A percentile compares a stretch with the other conserved stretches of the same genome.
phyloP scores from a whole-genome alignment of 2,329 filamentous ascomycete species.

The Pseudogymnoascus verrucosus region DNA sequence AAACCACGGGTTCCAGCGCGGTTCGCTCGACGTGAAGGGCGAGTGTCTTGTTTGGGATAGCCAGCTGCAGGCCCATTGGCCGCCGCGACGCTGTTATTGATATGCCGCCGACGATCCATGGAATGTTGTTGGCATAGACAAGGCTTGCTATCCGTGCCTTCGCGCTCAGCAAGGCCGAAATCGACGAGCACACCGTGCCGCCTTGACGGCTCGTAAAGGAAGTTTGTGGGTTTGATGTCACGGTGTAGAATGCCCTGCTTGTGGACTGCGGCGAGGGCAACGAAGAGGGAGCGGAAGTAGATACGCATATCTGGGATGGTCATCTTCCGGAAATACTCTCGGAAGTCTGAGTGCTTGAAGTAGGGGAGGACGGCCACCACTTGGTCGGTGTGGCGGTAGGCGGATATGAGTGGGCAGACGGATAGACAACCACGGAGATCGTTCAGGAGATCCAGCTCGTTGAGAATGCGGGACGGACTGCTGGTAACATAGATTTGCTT shows the following conservation, averaged over 20 bases:
- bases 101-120: slow-evolving; percentile 51
- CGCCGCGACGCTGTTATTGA: slow-evolving; percentile 52
- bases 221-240: slow-evolving; percentile 97
- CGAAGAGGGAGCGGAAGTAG: slow-evolving; percentile 84
- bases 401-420: slow-evolving; percentile 92
- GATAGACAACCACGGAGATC: slow-evolving; percentile 75
- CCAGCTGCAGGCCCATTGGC: slow-evolving; percentile 48
- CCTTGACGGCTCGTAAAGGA: slow-evolving; percentile 77
- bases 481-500: slow-evolving; percentile 99
- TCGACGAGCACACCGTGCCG: slow-evolving; percentile 91
- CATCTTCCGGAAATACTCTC: slow-evolving; percentile 89
- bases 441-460: slow-evolving; percentile 88
- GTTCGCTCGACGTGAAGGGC: slow-evolving; percentile 84
- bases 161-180: slow-evolving; percentile 88
- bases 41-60: slow-evolving; percentile 83
- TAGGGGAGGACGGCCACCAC: slow-evolving; percentile 92
- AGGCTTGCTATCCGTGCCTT: slow-evolving; percentile 67
- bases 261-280: slow-evolving; percentile 76
- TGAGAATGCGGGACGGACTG: slow-evolving; percentile 85
- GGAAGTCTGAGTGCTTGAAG: slow-evolving; percentile 91
- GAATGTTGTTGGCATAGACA: slow-evolving; percentile 70
- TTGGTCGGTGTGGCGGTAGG: slow-evolving; percentile 91
- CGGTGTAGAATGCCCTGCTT: slow-evolving; percentile 78
- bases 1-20: slow-evolving; percentile 92
- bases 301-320: slow-evolving; percentile 76